Base-by-base conservation (phyloP, 2,329 filamentous ascomycete species). In the Pleurostoma richardsiae region DNA sequence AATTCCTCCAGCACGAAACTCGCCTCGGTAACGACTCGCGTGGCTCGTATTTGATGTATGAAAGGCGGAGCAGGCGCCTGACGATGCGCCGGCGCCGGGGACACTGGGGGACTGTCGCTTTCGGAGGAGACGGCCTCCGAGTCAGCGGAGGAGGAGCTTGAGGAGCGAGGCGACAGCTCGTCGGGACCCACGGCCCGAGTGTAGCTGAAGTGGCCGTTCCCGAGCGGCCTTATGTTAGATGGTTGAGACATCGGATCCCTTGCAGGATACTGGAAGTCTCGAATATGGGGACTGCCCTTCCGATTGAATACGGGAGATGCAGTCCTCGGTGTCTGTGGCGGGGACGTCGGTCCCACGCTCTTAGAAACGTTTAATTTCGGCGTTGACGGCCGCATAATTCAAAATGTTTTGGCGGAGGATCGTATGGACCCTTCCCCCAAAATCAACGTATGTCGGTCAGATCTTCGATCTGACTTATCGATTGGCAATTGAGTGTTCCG, bases 1-100 rank as follows among this genome's bases (percentile, higher is more conserved):
- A 70, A 49, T 44, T 71, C 74, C 49, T 77, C 74, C 30, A 78
- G 63, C 8, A 62, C 56, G 36, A 77, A 67, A 33, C 57, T 52
- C 10, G 51, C 46, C 26, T 56, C 50, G 19, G 52, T 49, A 5
- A 56, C 51, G 30, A 54, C 41, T 42, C 49, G 49, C n/a, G 30
- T 46, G 33, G 42, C 41, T 62, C 41, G 31, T 45, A 43, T 39
- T 49, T 30, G 42, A 40, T 27, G 31, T 40, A 8, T 41, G 41
- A 26, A 40, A 38, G 19, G 48, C 5, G 40, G 30, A 38, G 53
- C 49, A 48, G 51, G 47, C 40, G 49, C 40, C 6, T 45, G 43
- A 29, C 52, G 47, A 8, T 47, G 53, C 11, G 55, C 51, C 27
- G 58, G 47, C 27, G 48, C 53, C 28, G 54, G 49, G 19, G 56